These are phyloP conservation scores for Calonectria leucothoes DNA, from an alignment of 2,329 filamentous ascomycete species.

Conservation along the genomic window DNA sequence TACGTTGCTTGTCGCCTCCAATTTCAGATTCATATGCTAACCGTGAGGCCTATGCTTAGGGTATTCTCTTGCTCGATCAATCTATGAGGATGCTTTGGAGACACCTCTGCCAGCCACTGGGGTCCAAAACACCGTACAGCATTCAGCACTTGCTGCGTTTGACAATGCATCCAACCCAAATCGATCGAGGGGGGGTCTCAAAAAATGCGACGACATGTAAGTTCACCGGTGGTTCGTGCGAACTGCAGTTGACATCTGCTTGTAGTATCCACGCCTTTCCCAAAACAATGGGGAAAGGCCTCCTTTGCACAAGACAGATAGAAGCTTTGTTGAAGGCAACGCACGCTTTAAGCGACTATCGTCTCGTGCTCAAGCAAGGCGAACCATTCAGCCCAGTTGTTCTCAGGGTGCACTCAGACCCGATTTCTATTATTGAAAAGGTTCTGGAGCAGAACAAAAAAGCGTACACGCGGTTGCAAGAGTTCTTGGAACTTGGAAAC, in stretches of 20 bases:
- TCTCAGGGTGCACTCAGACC: slow-evolving; percentile 81
- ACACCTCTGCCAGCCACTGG: slow-evolving; percentile 60
- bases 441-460: slow-evolving; percentile 80
- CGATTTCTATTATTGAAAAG: slow-evolving; percentile 77
- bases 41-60: slow-evolving; percentile 51
- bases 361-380: slow-evolving; percentile 81
- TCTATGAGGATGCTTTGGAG: slow-evolving; percentile 67
- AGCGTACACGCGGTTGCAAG: slow-evolving; percentile 80
- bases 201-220: slow-evolving; percentile 81
- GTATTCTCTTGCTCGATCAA: slow-evolving; percentile 70
- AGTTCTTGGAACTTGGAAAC: slow-evolving; percentile 75
- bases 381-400: slow-evolving; percentile 84
- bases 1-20: slow-evolving; percentile 51
- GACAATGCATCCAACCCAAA: slow-evolving; percentile 88
- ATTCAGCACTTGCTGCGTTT: slow-evolving; percentile 76
- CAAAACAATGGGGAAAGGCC: slow-evolving; percentile 63
- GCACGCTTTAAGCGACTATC: slow-evolving; percentile 80
- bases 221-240: slow-evolving; percentile 36
- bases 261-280: slow-evolving; percentile 73
- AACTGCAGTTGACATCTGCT: slow-evolving; percentile 46
- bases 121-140: slow-evolving; percentile 71
- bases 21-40: neutral
- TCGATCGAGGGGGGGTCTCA: slow-evolving; percentile 78
- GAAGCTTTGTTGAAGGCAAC: slow-evolving; percentile 78
- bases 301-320: slow-evolving; percentile 63